A percentile compares a stretch with the other conserved stretches of the same genome.
phyloP scores from a whole-genome alignment of 306 rosid genomes.

The Casuarina glauca region DNA sequence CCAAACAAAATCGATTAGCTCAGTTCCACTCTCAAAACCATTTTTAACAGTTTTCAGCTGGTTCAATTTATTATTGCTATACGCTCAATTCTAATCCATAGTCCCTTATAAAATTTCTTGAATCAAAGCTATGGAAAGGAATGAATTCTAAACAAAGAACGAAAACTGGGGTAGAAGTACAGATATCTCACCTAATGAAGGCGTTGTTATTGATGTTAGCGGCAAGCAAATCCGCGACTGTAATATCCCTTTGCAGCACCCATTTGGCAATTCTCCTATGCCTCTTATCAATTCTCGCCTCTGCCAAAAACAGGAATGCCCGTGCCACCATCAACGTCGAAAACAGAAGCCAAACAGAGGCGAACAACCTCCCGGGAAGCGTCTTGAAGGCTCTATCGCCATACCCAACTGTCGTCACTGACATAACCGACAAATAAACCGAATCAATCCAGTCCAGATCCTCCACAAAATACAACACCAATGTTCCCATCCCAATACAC shows the following conservation, averaged over 20 bases:
- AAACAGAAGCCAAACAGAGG: constrained; percentile 71
- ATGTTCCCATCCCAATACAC: constrained; percentile 67
- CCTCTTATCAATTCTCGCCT: constrained; percentile 75
- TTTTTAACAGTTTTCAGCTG: neutral
- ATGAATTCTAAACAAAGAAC: neutral
- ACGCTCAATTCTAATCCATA: neutral
- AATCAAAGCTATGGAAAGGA: neutral
- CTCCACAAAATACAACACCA: constrained; percentile 64
- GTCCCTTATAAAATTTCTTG: neutral
- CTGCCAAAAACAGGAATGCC: constrained; percentile 73
- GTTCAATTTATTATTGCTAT: no score
- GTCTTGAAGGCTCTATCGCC: constrained; percentile 83
- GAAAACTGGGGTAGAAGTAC: neutral
- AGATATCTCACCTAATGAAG: constrained; percentile 56
- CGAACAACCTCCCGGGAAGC: constrained; percentile 63
- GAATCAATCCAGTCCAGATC: constrained; percentile 66
- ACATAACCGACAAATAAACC: constrained; percentile 70
- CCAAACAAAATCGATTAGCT: neutral
- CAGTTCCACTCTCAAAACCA: neutral
- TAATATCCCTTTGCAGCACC: constrained; percentile 72
- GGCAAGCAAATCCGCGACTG: constrained; percentile 75
- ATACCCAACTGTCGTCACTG: constrained; percentile 84
- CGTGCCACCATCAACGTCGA: constrained; percentile 78
- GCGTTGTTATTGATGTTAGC: constrained; percentile 74
- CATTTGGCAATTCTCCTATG: constrained; percentile 62